Conservation (phyloP, 106 monocot genomes). For the Cymbidium sinense region DNA sequence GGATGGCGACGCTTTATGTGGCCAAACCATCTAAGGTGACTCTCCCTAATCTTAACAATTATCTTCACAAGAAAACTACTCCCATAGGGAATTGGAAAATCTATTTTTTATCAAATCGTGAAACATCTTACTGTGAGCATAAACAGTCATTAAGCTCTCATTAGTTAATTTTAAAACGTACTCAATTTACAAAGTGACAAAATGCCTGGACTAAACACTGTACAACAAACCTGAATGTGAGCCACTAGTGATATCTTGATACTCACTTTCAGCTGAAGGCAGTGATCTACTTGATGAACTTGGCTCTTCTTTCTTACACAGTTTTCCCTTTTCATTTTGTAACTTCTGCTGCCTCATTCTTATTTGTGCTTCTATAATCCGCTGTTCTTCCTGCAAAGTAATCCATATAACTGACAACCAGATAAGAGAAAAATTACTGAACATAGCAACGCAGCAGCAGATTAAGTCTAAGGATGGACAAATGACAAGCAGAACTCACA, state of each 20-base stretch:
- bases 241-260: constrained; percentile 21
- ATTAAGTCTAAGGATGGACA: neutral
- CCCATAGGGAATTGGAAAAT: no score
- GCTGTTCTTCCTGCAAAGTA: constrained; percentile 72
- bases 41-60: no score
- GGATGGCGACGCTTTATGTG: no score
- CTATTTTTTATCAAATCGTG: constrained; percentile 10
- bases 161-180: neutral
- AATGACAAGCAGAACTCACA: constrained; percentile 32
- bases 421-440: neutral
- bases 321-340: constrained; percentile 51
- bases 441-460: neutral
- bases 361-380: constrained; percentile 86
- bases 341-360: constrained; percentile 68
- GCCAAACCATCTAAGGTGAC: no score
- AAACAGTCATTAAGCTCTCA: neutral
- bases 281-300: constrained; percentile 28
- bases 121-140: constrained; percentile 24
- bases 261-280: constrained; percentile 31
- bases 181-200: neutral
- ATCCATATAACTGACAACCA: neutral
- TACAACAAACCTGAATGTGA: constrained; percentile 31
- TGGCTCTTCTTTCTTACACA: constrained; percentile 36
- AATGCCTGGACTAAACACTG: neutral
- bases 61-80: no score